Conservation (phyloP, 345 rosid species). For the Murraya koenigii region DNA sequence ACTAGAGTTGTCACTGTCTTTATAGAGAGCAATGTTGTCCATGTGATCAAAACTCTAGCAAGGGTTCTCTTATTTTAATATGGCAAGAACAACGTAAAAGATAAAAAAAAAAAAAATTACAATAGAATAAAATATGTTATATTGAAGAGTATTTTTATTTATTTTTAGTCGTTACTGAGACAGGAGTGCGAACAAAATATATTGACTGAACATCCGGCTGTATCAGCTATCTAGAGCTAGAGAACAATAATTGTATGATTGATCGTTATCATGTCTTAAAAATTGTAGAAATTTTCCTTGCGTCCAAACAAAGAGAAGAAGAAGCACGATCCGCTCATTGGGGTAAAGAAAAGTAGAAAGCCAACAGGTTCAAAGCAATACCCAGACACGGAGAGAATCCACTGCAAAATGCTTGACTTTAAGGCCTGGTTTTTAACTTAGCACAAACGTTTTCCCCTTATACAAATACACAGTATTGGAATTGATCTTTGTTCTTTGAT, state of each 20-base stretch:
- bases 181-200: too few relatives aligned
- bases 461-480: not conserved
- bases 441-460: not conserved
- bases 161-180: too few relatives aligned
- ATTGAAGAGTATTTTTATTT: too few relatives aligned
- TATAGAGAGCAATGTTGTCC: too few relatives aligned
- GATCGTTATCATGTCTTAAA: not conserved
- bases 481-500: not conserved
- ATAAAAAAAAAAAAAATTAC: too few relatives aligned
- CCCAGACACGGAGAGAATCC: not conserved
- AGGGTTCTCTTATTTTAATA: too few relatives aligned
- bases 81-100: rapidly evolving
- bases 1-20: too few relatives aligned
- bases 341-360: conserved; percentile 4
- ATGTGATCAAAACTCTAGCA: too few relatives aligned
- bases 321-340: conserved; percentile 30
- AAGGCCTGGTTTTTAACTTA: not conserved
- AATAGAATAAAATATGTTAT: too few relatives aligned
- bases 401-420: not conserved
- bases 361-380: conserved; percentile 22
- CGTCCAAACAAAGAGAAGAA: conserved; percentile 21
- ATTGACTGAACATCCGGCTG: too few relatives aligned
- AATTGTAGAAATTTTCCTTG: not conserved
- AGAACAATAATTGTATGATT: too few relatives aligned
- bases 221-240: too few relatives aligned